Evolutionary conservation across 2,329 filamentous ascomycete genomes (phyloP).

Genomic region (Coniochaeta hoffmannii): DNA sequence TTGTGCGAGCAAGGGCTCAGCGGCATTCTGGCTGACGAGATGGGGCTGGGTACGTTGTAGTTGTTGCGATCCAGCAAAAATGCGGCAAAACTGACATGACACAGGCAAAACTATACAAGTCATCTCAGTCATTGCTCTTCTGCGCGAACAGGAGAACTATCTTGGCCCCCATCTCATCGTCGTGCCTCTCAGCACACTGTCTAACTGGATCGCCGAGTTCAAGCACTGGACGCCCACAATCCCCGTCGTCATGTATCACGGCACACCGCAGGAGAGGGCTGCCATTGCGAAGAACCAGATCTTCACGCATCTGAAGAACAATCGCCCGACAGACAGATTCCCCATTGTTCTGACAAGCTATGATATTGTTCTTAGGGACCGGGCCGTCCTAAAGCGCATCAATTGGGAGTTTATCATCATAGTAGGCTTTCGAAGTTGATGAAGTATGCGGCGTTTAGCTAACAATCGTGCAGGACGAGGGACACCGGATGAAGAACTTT

Average conservation of each 20-base stretch:
- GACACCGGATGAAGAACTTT: conserved; percentile 94
- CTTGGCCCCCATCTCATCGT: conserved; percentile 84
- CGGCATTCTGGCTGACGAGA: conserved; percentile 87
- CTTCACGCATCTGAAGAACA: conserved; percentile 57
- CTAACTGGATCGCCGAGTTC: conserved; percentile 96
- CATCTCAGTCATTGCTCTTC: conserved; percentile 76
- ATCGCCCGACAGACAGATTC: conserved; percentile 58
- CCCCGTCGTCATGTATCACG: conserved; percentile 86
- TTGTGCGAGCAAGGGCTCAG: conserved; percentile 73
- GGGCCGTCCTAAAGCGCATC: conserved; percentile 71
- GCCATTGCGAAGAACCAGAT: conserved; percentile 67
- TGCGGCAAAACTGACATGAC: conserved; percentile 2
- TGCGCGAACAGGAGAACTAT: conserved; percentile 80
- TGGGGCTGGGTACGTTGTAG: conserved; percentile 60
- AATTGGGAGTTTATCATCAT: conserved; percentile 98
- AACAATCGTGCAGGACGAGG: conserved; percentile 64
- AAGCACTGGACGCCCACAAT: conserved; percentile 83
- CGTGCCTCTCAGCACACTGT: conserved; percentile 82
- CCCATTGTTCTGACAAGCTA: conserved; percentile 93
- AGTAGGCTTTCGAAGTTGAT: conserved; percentile 33
- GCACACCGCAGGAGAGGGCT: conserved; percentile 69
- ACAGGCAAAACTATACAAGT: conserved; percentile 85
- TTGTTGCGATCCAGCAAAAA: background rate
- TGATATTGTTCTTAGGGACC: conserved; percentile 90
- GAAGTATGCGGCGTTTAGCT: conserved; percentile 1